Conservation (phyloP, 768 basidiomycete genomes). For the Scleroderma bovista region DNA sequence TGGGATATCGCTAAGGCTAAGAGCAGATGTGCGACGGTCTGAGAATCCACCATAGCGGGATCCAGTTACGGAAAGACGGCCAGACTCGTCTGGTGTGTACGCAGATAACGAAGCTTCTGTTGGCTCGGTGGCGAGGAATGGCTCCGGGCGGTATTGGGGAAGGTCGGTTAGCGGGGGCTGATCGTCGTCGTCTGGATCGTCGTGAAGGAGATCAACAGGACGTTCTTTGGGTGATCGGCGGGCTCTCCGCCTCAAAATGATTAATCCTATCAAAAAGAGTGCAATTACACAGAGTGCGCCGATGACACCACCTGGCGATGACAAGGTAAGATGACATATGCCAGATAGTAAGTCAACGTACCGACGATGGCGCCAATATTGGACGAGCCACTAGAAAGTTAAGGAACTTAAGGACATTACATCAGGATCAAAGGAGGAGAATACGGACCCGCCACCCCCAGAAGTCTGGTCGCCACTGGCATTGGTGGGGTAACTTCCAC, state of each 20-base stretch:
- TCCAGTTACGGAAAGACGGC: slow-evolving; percentile 14
- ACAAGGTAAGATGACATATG: slow-evolving; percentile 5
- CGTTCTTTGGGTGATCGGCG: slow-evolving; percentile 44
- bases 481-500: slow-evolving; percentile 63
- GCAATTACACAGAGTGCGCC: slow-evolving; percentile 51
- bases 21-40: slow-evolving; percentile 21
- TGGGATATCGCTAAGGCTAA: slow-evolving; percentile 4
- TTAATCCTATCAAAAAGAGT: slow-evolving; percentile 37
- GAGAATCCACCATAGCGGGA: slow-evolving; percentile 24
- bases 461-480: neutral
- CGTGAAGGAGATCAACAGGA: slow-evolving; percentile 62
- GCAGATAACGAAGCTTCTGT: slow-evolving; percentile 39
- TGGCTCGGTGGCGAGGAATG: slow-evolving; percentile 66
- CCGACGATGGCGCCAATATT: slow-evolving; percentile 29
- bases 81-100: slow-evolving; percentile 27
- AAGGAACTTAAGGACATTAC: neutral
- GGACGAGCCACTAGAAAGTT: neutral
- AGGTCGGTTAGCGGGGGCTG: slow-evolving; percentile 40
- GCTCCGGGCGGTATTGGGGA: slow-evolving; percentile 71
- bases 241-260: slow-evolving; percentile 46
- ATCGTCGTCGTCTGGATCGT: slow-evolving; percentile 47
- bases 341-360: slow-evolving; percentile 10
- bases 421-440: neutral
- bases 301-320: slow-evolving; percentile 42
- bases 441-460: neutral